A percentile compares a stretch with the other conserved stretches of the same genome.
Conservation (phyloP, 192 early-diverging fungal genomes). For the Oehlia diaphana region DNA sequence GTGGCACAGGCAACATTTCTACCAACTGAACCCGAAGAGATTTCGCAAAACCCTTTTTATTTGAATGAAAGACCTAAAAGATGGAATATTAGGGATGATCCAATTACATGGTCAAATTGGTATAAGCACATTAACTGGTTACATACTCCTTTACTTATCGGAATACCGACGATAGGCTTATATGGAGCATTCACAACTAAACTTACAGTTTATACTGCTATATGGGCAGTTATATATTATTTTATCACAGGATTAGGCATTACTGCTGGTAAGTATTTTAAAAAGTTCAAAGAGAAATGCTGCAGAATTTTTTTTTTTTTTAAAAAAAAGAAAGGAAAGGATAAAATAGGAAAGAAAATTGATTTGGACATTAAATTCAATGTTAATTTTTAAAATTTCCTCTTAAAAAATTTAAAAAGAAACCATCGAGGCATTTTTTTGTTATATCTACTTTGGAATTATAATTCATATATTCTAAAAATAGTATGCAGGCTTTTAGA, state of each 20-base stretch:
- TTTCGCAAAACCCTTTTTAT: not conserved
- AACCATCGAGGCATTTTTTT: too few relatives aligned
- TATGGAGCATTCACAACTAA: slow-evolving; percentile 77
- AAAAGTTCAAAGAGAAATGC: not conserved
- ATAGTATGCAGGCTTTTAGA: not conserved
- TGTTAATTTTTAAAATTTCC: too few relatives aligned
- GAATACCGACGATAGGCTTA: slow-evolving; percentile 76
- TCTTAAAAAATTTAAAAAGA: too few relatives aligned
- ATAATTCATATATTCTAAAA: not conserved
- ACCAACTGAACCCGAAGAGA: not conserved
- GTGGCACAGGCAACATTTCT: not conserved
- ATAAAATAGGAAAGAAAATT: too few relatives aligned
- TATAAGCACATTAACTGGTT: slow-evolving; percentile 69
- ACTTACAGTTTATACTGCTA: slow-evolving; percentile 65
- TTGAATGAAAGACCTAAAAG: not conserved
- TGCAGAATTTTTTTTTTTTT: not conserved
- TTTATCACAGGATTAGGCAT: slow-evolving; percentile 82
- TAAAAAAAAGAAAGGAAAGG: not conserved
- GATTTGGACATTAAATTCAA: not conserved
- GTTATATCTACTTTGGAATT: too few relatives aligned
- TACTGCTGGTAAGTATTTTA: slow-evolving; percentile 64
- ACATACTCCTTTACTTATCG: slow-evolving; percentile 60
- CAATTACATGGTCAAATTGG: slow-evolving; percentile 52
- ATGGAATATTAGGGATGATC: slow-evolving; percentile 24
- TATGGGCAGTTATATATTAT: slow-evolving; percentile 74